These are phyloP conservation scores for Diaporthe velutina DNA, from an alignment of 2,329 filamentous ascomycete species.

Conservation along the genomic window DNA sequence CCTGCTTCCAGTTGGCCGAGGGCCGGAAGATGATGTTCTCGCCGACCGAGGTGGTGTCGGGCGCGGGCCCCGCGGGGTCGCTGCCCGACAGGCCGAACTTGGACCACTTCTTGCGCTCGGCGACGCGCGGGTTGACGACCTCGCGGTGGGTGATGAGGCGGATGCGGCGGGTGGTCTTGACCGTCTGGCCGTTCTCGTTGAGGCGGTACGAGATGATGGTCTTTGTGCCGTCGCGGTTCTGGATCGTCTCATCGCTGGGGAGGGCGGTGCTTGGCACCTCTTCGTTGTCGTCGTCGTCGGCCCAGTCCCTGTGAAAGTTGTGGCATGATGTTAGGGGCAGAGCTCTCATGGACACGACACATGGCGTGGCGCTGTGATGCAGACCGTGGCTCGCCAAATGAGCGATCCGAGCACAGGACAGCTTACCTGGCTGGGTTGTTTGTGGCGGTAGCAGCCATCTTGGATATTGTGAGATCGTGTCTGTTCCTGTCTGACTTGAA, in stretches of 20 bases:
- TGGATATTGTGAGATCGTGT: neutral
- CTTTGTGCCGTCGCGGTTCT: conserved; percentile 98
- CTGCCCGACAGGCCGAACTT: conserved; percentile 95
- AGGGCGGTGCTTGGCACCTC: conserved; percentile 76
- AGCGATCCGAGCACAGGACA: neutral
- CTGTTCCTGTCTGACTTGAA: conserved; percentile 2
- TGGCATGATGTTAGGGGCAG: conserved; percentile 12
- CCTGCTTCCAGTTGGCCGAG: conserved; percentile 92
- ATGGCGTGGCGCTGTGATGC: neutral
- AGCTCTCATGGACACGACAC: neutral
- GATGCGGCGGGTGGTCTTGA: conserved; percentile 97
- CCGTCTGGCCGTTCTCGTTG: conserved; percentile 94
- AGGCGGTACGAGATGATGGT: conserved; percentile 91
- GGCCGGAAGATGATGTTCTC: conserved; percentile 99
- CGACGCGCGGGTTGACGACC: conserved; percentile 95
- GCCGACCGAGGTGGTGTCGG: conserved; percentile 91
- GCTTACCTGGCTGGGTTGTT: conserved; percentile 35
- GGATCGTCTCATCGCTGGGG: conserved; percentile 87
- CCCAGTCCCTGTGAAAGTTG: conserved; percentile 76
- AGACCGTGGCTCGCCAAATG: neutral
- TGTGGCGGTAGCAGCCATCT: conserved; percentile 26
- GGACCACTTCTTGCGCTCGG: conserved; percentile 90
- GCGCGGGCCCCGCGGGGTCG: conserved; percentile 83
- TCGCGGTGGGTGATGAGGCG: conserved; percentile 92
- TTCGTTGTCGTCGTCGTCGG: conserved; percentile 93